phyloP scores from a whole-genome alignment of 108 stramenopile species.

The Cafeteria roenbergensis region DNA sequence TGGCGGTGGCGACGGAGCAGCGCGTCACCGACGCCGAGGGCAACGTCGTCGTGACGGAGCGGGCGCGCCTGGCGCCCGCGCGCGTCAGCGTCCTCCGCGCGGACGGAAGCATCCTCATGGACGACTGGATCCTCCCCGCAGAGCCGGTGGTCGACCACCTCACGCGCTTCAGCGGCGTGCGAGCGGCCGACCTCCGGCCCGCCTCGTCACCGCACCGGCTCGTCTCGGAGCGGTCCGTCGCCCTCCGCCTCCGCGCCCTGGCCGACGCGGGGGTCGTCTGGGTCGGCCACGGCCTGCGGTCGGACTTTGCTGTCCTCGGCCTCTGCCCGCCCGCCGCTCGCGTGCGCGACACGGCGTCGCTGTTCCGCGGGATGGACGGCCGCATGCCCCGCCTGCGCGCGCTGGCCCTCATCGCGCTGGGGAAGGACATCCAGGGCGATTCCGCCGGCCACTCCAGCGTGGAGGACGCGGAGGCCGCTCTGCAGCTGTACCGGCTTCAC shows the following conservation, averaged over 20 bases:
- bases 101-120: constrained; percentile 53
- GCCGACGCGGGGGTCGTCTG: constrained; percentile 67
- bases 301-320: constrained; percentile 72
- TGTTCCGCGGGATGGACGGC: constrained; percentile 62
- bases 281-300: constrained; percentile 67
- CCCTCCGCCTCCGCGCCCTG: constrained; percentile 72
- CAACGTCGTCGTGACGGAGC: constrained; percentile 53
- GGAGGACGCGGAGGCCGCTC: constrained; percentile 71
- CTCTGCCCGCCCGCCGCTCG: constrained; percentile 68
- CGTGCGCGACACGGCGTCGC: constrained; percentile 80
- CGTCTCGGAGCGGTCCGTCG: constrained; percentile 62
- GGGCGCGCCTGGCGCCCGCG: constrained; percentile 65
- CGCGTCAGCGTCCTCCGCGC: constrained; percentile 64
- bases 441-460: constrained; percentile 84
- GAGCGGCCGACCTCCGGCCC: constrained; percentile 66
- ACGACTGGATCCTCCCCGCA: constrained; percentile 73
- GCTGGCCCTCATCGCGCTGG: constrained; percentile 65
- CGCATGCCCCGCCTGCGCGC: constrained; percentile 78
- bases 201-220: constrained; percentile 62
- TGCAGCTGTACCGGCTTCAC: constrained; percentile 49
- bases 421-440: constrained; percentile 75
- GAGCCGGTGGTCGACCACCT: constrained; percentile 83
- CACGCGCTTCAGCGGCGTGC: constrained; percentile 80
- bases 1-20: constrained; percentile 45
- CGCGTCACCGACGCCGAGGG: constrained; percentile 56